These are phyloP conservation scores for Aureobasidium subglaciale DNA, from an alignment of 2,329 filamentous ascomycete genomes.

Conservation along the genomic window DNA sequence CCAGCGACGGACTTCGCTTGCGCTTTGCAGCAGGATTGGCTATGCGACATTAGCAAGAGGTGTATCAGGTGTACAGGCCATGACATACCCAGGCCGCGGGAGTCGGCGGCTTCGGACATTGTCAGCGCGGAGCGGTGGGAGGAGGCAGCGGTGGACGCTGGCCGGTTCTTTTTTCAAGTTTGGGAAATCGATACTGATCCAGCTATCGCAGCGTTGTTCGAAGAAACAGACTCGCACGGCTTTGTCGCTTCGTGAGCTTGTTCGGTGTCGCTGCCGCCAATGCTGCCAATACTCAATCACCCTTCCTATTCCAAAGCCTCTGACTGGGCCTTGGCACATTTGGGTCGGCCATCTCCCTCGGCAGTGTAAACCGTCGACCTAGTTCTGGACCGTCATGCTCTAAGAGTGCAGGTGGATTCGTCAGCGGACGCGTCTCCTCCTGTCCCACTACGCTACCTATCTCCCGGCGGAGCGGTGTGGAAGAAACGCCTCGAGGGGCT, in stretches of 20 bases:
- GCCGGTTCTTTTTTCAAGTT: too few relatives aligned
- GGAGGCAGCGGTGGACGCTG: slow-evolving; percentile 5
- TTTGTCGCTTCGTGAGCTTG: neutral
- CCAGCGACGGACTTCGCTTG: slow-evolving; percentile 8
- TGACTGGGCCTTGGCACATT: slow-evolving; percentile 1
- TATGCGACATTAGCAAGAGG: neutral
- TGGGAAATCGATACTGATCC: too few relatives aligned
- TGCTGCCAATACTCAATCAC: slow-evolving; percentile 1
- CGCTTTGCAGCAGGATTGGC: slow-evolving; percentile 1
- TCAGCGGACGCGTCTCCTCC: neutral
- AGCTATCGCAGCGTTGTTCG: too few relatives aligned
- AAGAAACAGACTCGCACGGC: neutral
- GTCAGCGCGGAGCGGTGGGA: slow-evolving; percentile 10
- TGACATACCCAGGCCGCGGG: neutral
- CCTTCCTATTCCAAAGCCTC: slow-evolving; percentile 1
- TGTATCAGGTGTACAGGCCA: neutral
- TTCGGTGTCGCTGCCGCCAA: slow-evolving; percentile 1
- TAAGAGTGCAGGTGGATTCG: neutral
- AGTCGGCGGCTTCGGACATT: slow-evolving; percentile 14
- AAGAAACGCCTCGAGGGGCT: neutral
- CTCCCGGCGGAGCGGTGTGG: neutral
- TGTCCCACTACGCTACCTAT: neutral
- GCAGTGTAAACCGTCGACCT: neutral
- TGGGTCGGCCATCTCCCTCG: neutral
- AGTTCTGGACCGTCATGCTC: neutral